Base-by-base conservation (phyloP, 2,329 filamentous ascomycete genomes). In the Aspergillus ochraceoroseus region DNA sequence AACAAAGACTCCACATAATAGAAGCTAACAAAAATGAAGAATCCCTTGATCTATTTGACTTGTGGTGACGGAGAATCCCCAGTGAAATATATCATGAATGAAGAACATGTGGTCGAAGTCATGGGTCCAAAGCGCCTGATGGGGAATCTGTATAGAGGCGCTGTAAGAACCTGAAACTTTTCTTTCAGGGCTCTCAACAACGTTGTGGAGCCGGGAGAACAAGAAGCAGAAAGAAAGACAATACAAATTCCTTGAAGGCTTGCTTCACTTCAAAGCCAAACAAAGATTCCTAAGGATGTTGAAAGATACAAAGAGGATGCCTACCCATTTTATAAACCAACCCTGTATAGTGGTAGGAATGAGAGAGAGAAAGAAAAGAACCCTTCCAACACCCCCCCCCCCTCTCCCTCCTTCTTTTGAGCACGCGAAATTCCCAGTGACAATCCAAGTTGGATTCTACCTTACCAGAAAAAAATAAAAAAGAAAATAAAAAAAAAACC, bases 81-180 rank as follows among this genome's bases (percentile, higher is more conserved):
- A 38, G 30, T n/a, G n/a, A 18, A 34, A 32, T 41, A 45, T 29
- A 46, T 46, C 45, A 53, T 49, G 39, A 44, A 51, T 41, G 26
- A 49, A 34, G 31, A 43, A 41, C 50, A 53, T 49, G 48, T 56
- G 53, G 43, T 41, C 25, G 42, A 36, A 37, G 56, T 57, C 55
- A 59, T 57, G 47, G 42, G 51, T 43, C 44, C 36, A 47, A 46
- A 43, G 45, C 55, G 55, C 51, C 48, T 57, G 55, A 59, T 56
- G 43, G 30, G 48, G 35, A 28, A 35, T 37, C 43, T 30, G 26
- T 34, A 39, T 39, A 35, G 19, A 13, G 19, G 8, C 17, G 9
- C 28, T 26, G 31, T 20, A 26, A 26, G 26, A n/a, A n/a, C n/a
- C n/a, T n/a, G 26, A 11, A 25, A 20, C 15, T 13, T 35, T 12